phyloP scores from a whole-genome alignment of 2,329 filamentous ascomycete genomes.

The Ascochyta lentis region DNA sequence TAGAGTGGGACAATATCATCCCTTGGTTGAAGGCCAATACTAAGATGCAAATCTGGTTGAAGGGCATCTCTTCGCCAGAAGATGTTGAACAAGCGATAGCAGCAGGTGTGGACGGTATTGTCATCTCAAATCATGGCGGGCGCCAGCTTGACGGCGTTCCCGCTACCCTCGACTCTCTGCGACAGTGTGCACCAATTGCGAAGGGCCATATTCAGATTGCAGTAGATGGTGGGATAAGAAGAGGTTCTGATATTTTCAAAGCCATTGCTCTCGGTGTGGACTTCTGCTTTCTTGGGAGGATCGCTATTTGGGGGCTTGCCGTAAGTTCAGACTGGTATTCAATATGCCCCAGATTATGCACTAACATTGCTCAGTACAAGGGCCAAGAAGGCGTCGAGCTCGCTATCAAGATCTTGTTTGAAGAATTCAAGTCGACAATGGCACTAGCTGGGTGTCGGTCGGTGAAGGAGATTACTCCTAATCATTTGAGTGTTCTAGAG shows the following conservation, averaged over 20 bases:
- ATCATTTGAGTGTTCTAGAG: slow-evolving; percentile 20
- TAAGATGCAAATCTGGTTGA: slow-evolving; percentile 58
- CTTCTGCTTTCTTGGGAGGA: slow-evolving; percentile 58
- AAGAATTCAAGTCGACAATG: slow-evolving; percentile 41
- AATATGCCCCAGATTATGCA: not conserved
- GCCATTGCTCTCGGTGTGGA: slow-evolving; percentile 61
- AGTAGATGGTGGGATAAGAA: slow-evolving; percentile 65
- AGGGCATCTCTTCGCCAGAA: slow-evolving; percentile 39
- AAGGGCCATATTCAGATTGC: slow-evolving; percentile 63
- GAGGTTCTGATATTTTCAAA: slow-evolving; percentile 65
- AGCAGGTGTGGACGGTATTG: slow-evolving; percentile 48
- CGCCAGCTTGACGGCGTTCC: slow-evolving; percentile 64
- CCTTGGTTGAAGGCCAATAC: slow-evolving; percentile 58
- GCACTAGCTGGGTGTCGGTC: slow-evolving; percentile 30
- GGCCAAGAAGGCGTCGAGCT: slow-evolving; percentile 50
- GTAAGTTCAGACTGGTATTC: slow-evolving; percentile 30
- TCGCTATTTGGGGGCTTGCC: slow-evolving; percentile 59
- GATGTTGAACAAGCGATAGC: slow-evolving; percentile 55
- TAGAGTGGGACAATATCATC: slow-evolving; percentile 59
- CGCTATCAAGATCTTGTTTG: slow-evolving; percentile 52
- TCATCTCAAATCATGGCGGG: slow-evolving; percentile 66
- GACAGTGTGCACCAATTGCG: slow-evolving; percentile 49
- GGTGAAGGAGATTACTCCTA: slow-evolving; percentile 17
- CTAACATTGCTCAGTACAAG: slow-evolving; percentile 38
- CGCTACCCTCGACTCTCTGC: slow-evolving; percentile 59